phyloP scores from a whole-genome alignment of 1,284 basidiomycete genomes.

The Heliocybe sulcata region DNA sequence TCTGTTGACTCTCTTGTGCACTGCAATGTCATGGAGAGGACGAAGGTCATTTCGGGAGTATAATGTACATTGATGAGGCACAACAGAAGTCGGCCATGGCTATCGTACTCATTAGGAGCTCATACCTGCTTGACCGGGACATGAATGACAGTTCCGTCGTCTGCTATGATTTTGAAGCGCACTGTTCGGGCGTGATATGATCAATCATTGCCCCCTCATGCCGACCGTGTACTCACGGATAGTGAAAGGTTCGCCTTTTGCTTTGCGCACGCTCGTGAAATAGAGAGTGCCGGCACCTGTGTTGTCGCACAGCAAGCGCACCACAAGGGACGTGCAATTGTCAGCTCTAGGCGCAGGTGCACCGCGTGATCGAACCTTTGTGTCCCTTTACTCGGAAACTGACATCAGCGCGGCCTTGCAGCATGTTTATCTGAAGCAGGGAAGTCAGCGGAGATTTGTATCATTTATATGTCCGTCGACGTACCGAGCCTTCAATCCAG shows the following conservation, averaged over 20 bases:
- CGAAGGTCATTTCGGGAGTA: too few relatives aligned
- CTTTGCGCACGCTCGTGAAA: conserved; percentile 73
- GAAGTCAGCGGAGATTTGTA: neutral
- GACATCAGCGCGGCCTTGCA: conserved; percentile 71
- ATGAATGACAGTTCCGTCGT: conserved; percentile 48
- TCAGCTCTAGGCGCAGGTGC: neutral
- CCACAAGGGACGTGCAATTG: neutral
- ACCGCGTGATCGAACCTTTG: conserved; percentile 32
- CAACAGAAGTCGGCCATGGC: neutral
- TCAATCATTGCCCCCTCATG: neutral
- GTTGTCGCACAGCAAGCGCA: neutral
- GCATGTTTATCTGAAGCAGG: conserved; percentile 50
- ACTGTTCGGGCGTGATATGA: conserved; percentile 29
- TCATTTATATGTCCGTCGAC: conserved; percentile 16
- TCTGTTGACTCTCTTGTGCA: neutral
- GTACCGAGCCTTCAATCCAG: conserved; percentile 58
- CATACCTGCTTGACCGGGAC: conserved; percentile 18
- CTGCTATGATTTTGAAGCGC: conserved; percentile 63
- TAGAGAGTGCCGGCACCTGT: conserved; percentile 67
- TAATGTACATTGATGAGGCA: neutral
- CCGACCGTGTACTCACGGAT: conserved; percentile 41
- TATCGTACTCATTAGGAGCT: neutral
- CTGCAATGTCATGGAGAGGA: too few relatives aligned
- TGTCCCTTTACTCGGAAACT: conserved; percentile 70
- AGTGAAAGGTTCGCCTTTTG: conserved; percentile 65